Conservation (phyloP, 2,329 filamentous ascomycete species). For the Colletotrichum acutatum region DNA sequence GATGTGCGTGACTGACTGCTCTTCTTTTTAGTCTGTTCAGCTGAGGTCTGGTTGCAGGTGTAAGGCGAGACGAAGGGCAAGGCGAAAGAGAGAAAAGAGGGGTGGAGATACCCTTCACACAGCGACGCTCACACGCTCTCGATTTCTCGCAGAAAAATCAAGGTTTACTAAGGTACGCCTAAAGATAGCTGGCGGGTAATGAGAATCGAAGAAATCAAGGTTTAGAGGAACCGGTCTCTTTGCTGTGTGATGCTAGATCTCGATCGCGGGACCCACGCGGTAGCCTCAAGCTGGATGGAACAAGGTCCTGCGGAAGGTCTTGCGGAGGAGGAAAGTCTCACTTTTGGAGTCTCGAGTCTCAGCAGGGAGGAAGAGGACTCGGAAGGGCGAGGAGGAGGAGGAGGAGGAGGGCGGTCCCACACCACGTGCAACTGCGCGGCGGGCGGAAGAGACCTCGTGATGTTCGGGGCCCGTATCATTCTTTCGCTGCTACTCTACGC, state of each 20-base stretch:
- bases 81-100: background rate
- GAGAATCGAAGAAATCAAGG: no score
- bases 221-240: background rate
- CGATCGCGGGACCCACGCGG: conserved; percentile 24
- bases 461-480: background rate
- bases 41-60: background rate
- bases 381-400: background rate
- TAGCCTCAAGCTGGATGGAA: conserved; percentile 7
- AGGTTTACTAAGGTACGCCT: no score
- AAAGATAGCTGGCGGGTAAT: no score
- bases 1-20: background rate
- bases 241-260: conserved; percentile 4
- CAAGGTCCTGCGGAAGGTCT: background rate
- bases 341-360: no score
- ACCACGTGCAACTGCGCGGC: conserved; percentile 1
- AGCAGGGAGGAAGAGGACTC: no score
- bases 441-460: conserved; percentile 6
- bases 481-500: background rate
- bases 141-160: no score
- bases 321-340: no score
- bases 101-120: no score
- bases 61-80: background rate
- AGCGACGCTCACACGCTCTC: background rate
- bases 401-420: background rate
- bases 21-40: background rate